phyloP scores from a whole-genome alignment of 306 rosid genomes.

The Cercis canadensis region DNA sequence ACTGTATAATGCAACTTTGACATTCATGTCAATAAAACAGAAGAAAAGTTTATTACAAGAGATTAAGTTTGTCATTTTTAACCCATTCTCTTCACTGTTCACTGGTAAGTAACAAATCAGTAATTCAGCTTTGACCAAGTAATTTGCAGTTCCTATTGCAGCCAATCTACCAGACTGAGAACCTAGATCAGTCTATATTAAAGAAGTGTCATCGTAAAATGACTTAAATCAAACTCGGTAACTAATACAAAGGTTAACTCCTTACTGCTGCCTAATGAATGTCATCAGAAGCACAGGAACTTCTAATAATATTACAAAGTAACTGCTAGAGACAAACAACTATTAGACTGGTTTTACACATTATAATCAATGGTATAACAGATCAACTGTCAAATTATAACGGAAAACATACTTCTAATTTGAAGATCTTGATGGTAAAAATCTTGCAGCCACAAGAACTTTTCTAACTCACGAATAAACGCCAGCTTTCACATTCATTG shows the following conservation, averaged over 20 bases:
- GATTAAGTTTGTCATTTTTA: neutral
- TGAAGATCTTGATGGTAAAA: conserved; percentile 23
- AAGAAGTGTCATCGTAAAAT: neutral
- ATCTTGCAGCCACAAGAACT: conserved; percentile 12
- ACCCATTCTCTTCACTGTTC: neutral
- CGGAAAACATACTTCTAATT: conserved; percentile 8
- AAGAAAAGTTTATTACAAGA: neutral
- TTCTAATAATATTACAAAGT: neutral
- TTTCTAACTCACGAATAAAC: conserved; percentile 19
- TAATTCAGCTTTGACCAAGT: neutral
- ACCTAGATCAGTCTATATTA: conserved; percentile 16
- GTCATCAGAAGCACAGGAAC: too few relatives aligned
- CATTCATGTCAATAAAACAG: neutral
- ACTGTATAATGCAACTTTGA: neutral
- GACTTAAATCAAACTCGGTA: neutral
- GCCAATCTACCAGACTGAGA: conserved; percentile 7
- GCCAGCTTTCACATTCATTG: conserved; percentile 24
- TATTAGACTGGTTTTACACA: neutral
- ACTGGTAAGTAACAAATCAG: neutral
- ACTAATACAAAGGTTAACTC: neutral
- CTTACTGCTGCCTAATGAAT: neutral
- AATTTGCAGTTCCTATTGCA: neutral
- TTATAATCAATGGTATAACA: conserved; percentile 7
- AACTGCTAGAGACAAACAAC: neutral
- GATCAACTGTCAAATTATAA: conserved; percentile 17